Evolutionary conservation across 2,329 filamentous ascomycete species (phyloP).

Genomic region (Tolypocladium paradoxum): DNA sequence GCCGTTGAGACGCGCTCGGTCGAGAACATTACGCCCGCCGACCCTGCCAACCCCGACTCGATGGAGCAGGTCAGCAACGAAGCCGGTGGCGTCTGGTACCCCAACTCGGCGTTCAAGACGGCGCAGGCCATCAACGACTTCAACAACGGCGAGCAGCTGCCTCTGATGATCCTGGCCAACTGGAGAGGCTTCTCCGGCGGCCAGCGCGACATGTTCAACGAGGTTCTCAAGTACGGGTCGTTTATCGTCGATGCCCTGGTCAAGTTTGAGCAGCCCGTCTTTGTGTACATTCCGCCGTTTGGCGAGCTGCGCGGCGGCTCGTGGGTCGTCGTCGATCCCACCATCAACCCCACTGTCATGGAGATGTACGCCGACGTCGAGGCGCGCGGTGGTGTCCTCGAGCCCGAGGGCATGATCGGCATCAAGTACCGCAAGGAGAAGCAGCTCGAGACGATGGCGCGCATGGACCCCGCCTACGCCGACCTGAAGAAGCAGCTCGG

Average conservation of each 20-base stretch:
- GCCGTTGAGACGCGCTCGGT: slow-evolving; percentile 91
- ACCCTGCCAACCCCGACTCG: slow-evolving; percentile 96
- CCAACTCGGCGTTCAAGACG: slow-evolving; percentile 99
- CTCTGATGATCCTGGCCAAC: slow-evolving; percentile 98
- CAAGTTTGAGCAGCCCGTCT: slow-evolving; percentile 97
- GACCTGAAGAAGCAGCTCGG: slow-evolving; percentile 70
- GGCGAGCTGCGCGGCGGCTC: slow-evolving; percentile 97
- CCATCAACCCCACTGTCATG: slow-evolving; percentile 94
- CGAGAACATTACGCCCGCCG: slow-evolving; percentile 92
- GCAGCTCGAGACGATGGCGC: slow-evolving; percentile 95
- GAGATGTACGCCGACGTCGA: slow-evolving; percentile 99
- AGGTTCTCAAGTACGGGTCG: slow-evolving; percentile 97
- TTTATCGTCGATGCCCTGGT: slow-evolving; percentile 98
- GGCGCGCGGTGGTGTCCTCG: slow-evolving; percentile 88
- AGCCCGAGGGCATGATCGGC: slow-evolving; percentile 94
- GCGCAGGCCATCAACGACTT: slow-evolving; percentile 98
- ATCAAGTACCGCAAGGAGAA: slow-evolving; percentile 98
- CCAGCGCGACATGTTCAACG: slow-evolving; percentile 99
- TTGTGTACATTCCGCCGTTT: slow-evolving; percentile 95
- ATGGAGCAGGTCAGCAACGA: slow-evolving; percentile 92
- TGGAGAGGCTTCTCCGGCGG: slow-evolving; percentile 99
- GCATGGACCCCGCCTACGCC: slow-evolving; percentile 75
- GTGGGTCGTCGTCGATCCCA: slow-evolving; percentile 98
- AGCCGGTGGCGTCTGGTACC: slow-evolving; percentile 98
- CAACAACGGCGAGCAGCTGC: slow-evolving; percentile 96